phyloP scores from a whole-genome alignment of 768 basidiomycete species.

The Podaxis carcinomalis region DNA sequence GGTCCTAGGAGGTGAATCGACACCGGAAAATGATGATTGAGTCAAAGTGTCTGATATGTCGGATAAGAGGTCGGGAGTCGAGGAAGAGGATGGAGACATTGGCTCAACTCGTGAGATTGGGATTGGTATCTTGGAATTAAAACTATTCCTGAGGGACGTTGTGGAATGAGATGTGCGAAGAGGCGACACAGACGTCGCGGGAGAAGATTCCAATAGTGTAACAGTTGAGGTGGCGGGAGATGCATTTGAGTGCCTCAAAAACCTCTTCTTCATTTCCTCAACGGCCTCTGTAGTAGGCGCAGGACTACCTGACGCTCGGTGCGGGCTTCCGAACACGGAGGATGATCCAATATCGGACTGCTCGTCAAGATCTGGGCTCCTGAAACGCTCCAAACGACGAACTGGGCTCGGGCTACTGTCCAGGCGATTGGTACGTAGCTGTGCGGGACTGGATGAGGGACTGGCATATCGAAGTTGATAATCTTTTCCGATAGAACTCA shows the following conservation, averaged over 20 bases:
- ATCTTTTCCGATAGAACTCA: slow-evolving; percentile 36
- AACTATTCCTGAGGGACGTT: slow-evolving; percentile 13
- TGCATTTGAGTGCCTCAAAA: slow-evolving; percentile 29
- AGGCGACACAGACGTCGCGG: slow-evolving; percentile 14
- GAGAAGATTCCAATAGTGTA: slow-evolving; percentile 12
- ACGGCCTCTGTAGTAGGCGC: slow-evolving; percentile 45
- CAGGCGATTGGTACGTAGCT: slow-evolving; percentile 4
- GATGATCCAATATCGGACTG: slow-evolving; percentile 7
- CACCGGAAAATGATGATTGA: slow-evolving; percentile 44
- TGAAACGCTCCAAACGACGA: slow-evolving; percentile 22
- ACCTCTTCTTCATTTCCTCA: slow-evolving; percentile 61
- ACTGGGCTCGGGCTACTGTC: slow-evolving; percentile 16
- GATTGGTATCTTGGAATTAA: slow-evolving; percentile 9
- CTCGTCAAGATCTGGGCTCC: slow-evolving; percentile 6
- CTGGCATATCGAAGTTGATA: slow-evolving; percentile 19
- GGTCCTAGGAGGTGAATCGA: slow-evolving; percentile 45
- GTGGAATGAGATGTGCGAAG: slow-evolving; percentile 17
- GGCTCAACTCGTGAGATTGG: not conserved
- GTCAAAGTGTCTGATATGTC: slow-evolving; percentile 59
- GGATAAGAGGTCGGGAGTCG: slow-evolving; percentile 54
- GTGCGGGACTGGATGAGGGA: slow-evolving; percentile 19
- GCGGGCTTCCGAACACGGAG: slow-evolving; percentile 21
- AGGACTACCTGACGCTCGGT: slow-evolving; percentile 24
- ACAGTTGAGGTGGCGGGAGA: slow-evolving; percentile 23
- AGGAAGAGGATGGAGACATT: slow-evolving; percentile 7